Percentiles rank a stretch among this genome's conserved stretches.
Evolutionary conservation across 2,329 filamentous ascomycete species (phyloP).

Genomic region (Chaetomium globosum): DNA sequence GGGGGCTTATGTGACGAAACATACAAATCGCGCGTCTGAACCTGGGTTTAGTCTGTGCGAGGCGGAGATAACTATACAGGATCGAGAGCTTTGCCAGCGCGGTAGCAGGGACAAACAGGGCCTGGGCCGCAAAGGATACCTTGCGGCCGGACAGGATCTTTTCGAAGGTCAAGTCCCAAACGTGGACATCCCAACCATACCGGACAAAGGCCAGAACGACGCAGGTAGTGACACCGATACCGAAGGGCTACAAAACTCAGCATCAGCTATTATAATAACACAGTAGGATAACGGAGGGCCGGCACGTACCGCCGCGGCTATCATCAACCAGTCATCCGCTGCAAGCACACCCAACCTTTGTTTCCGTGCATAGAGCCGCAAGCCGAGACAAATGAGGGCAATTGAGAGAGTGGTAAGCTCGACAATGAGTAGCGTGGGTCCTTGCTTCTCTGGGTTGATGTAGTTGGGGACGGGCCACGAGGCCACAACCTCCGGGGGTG

Average conservation of each 20-base stretch:
- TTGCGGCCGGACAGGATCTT: constrained; percentile 41
- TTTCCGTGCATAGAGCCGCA: constrained; percentile 46
- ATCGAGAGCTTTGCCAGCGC: constrained; percentile 47
- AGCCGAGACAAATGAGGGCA: constrained; percentile 42
- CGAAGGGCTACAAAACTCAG: constrained; percentile 38
- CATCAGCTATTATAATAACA: not conserved
- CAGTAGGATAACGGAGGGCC: not conserved
- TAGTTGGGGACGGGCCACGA: constrained; percentile 47
- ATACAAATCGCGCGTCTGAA: constrained; percentile 42
- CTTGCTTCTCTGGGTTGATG: constrained; percentile 44
- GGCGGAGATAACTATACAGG: constrained; percentile 46
- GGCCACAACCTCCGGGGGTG: constrained; percentile 43
- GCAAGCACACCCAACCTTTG: constrained; percentile 42
- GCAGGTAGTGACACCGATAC: constrained; percentile 42
- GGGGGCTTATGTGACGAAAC: not conserved
- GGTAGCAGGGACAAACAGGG: constrained; percentile 46
- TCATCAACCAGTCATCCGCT: constrained; percentile 50
- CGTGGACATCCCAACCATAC: constrained; percentile 46
- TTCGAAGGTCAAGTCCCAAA: constrained; percentile 42
- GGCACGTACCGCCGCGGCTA: constrained; percentile 42
- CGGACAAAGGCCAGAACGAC: constrained; percentile 43
- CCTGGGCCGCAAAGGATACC: constrained; percentile 47
- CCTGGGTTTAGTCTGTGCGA: constrained; percentile 42
- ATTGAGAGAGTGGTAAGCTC: constrained; percentile 43
- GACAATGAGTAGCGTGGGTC: constrained; percentile 44